Conservation (phyloP, 805 yeast species). For the Candida maltosa region DNA sequence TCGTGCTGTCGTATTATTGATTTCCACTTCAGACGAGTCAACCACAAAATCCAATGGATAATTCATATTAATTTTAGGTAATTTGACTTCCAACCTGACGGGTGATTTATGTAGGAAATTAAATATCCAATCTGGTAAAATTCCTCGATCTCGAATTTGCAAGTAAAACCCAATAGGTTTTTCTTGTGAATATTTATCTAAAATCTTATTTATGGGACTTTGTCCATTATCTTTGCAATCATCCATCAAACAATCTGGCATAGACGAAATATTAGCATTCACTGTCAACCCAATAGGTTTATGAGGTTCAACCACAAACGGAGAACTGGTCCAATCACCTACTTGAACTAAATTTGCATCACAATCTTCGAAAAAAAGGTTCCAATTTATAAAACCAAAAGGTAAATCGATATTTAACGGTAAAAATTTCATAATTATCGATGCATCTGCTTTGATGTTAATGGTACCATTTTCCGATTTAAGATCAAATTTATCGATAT, state of each 20-base stretch:
- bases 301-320: slow-evolving; percentile 14
- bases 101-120: slow-evolving; percentile 13
- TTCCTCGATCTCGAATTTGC: slow-evolving; percentile 11
- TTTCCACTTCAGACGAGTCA: slow-evolving; percentile 2
- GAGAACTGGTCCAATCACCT: slow-evolving; percentile 20
- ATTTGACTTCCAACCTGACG: slow-evolving; percentile 10
- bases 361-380: slow-evolving; percentile 25
- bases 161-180: slow-evolving; percentile 14
- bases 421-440: too few species aligned
- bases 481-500: slow-evolving; percentile 12
- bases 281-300: slow-evolving; percentile 13
- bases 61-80: slow-evolving; percentile 11
- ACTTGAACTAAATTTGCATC: slow-evolving; percentile 13
- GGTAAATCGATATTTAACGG: too few species aligned
- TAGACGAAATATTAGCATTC: slow-evolving; percentile 15
- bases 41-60: not conserved
- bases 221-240: slow-evolving; percentile 18
- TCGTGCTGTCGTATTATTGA: too few species aligned
- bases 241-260: slow-evolving; percentile 16
- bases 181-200: slow-evolving; percentile 16
- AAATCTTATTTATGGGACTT: slow-evolving; percentile 16
- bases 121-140: slow-evolving; percentile 24
- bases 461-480: slow-evolving; percentile 6
- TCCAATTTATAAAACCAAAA: slow-evolving; percentile 23
- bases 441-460: too few species aligned